Base-by-base conservation (phyloP, 352 stramenopile genomes). In the Globisporangium nunn region DNA sequence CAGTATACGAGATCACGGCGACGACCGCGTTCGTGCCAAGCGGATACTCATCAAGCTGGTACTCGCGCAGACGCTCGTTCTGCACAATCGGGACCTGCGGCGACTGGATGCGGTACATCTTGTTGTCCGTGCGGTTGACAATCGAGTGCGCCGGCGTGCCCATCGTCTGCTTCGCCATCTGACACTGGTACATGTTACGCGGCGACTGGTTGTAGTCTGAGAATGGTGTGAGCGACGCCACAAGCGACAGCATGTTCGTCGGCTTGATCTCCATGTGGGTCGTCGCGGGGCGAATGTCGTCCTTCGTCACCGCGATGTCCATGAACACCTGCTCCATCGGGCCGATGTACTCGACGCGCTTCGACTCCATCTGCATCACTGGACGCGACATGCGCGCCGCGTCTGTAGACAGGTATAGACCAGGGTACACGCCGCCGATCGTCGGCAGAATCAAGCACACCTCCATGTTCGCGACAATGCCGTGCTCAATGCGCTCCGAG, bases 121-220 rank as follows among this genome's bases (percentile, higher is more conserved):
- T 99, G 81, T 98, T 99, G 72, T 99, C 97, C 10, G 94, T 82
- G 58, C 97, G 88, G 68, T 98, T 91, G 5, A 88, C 81, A 54
- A 98, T 87, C 54, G 95, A 98, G 70, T 99, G 96, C n/a, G 86
- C 88, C 17, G 97, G 96, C 28, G 97, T 99, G 41, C 97, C 97
- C 97, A 99, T 99, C 3, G 97, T 99, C 72, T 99, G 98, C 79
- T 99, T 99, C 41, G 96, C 98, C 98, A 99, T 99, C 78, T 99
- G 97, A 66, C 97, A 99, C 86, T 99, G 97, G 72, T 98, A 99
- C 97, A 99, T 99, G 77, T 99, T 99, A 71, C 97, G 81, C 41
- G 98, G 98, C 30, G 86, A 98, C 81, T 99, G 98, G 76, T 99
- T 99, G 77, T 99, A 99, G 77, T 99, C 97, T 2, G 88, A 98